These are phyloP conservation scores for Cutaneotrichosporon mucoides DNA, from an alignment of 1,284 basidiomycete genomes.

Conservation along the genomic window DNA sequence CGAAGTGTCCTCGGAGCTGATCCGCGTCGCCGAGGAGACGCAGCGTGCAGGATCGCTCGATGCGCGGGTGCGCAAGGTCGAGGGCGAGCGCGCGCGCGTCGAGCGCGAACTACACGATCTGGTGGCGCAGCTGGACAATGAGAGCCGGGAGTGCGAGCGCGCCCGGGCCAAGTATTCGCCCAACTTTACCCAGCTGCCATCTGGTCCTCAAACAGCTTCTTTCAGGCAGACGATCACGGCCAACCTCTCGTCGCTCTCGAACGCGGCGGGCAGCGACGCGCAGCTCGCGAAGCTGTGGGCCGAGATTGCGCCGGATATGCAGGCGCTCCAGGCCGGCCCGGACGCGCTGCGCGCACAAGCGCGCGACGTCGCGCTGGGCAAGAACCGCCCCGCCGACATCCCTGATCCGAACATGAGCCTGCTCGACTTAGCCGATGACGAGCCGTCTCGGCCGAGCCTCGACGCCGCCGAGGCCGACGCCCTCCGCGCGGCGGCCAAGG, in stretches of 20 bases:
- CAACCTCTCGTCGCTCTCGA: slow-evolving; percentile 68
- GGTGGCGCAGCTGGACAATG: slow-evolving; percentile 64
- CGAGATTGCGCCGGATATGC: slow-evolving; percentile 64
- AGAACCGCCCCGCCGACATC: slow-evolving; percentile 50
- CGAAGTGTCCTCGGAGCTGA: slow-evolving; percentile 65
- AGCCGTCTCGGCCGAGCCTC: slow-evolving; percentile 45
- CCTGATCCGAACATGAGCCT: slow-evolving; percentile 35
- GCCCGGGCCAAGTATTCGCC: slow-evolving; percentile 81
- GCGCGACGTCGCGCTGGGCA: slow-evolving; percentile 54
- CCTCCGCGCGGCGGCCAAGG: slow-evolving; percentile 64
- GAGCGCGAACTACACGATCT: slow-evolving; percentile 61
- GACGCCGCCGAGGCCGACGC: slow-evolving; percentile 58
- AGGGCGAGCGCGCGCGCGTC: slow-evolving; percentile 60
- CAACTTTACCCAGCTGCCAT: slow-evolving; percentile 84
- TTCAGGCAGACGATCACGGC: slow-evolving; percentile 75
- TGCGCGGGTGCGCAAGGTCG: slow-evolving; percentile 59
- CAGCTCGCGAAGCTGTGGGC: slow-evolving; percentile 75
- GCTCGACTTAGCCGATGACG: slow-evolving; percentile 57
- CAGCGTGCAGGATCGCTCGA: slow-evolving; percentile 55
- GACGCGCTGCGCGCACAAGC: slow-evolving; percentile 64
- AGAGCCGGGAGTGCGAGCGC: slow-evolving; percentile 75
- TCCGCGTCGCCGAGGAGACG: slow-evolving; percentile 74
- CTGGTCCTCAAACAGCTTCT: slow-evolving; percentile 65
- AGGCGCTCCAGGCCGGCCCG: slow-evolving; percentile 54
- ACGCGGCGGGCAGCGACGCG: slow-evolving; percentile 72